Percentiles rank a stretch among this genome's conserved stretches.
Conservation (phyloP, 768 basidiomycete genomes). For the Tulasnella sp. region DNA sequence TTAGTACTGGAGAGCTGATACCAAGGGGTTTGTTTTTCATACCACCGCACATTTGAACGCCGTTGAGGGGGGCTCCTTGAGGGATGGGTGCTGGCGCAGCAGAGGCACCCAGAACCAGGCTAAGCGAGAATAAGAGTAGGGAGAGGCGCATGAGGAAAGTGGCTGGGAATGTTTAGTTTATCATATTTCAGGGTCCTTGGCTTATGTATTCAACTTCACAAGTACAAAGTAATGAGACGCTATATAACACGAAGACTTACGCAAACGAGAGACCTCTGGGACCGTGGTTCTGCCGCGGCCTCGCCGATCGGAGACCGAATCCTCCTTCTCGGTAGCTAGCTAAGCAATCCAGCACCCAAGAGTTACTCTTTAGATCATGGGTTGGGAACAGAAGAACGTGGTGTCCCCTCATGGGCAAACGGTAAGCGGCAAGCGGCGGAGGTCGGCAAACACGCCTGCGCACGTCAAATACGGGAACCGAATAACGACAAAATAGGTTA, state of each 20-base stretch:
- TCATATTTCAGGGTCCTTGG: neutral
- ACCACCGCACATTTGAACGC: neutral
- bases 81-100: neutral
- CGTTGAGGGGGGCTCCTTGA: neutral
- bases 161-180: neutral
- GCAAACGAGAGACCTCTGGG: neutral
- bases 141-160: neutral
- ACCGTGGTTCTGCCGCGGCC: neutral
- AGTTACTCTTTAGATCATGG: neutral
- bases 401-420: too few relatives aligned
- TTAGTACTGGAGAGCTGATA: neutral
- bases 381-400: neutral
- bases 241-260: neutral
- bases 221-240: neutral
- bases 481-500: too few relatives aligned
- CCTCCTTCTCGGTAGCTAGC: neutral
- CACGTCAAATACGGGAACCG: too few relatives aligned
- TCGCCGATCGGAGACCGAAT: neutral
- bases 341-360: neutral
- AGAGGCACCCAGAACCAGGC: neutral
- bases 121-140: neutral
- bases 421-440: too few relatives aligned
- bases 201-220: neutral
- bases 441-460: too few relatives aligned
- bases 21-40: neutral